A percentile compares a stretch with the other conserved stretches of the same genome.
Conservation (phyloP, 2,329 filamentous ascomycete species). For the Trichoderma sp. region DNA sequence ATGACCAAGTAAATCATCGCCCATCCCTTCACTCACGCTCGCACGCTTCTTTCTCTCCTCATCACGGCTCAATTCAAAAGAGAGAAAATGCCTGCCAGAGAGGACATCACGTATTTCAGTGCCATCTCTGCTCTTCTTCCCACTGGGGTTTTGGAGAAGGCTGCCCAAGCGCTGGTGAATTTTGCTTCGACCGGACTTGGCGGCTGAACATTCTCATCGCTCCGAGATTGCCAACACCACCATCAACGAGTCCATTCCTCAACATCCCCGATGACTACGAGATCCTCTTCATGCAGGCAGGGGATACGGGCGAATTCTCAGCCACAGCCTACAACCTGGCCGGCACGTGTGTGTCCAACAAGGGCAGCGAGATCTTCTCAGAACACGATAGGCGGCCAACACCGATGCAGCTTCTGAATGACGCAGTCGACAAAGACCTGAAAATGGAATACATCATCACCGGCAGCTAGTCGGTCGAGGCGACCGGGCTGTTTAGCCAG, state of each 20-base stretch:
- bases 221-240: constrained; percentile 75
- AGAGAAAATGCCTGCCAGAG: constrained; percentile 62
- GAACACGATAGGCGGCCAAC: not conserved
- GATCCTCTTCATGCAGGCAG: constrained; percentile 81
- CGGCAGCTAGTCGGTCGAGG: constrained; percentile 84
- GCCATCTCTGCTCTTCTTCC: constrained; percentile 87
- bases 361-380: not conserved
- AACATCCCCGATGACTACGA: constrained; percentile 86
- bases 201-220: constrained; percentile 83
- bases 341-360: not conserved
- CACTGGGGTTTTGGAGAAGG: constrained; percentile 73
- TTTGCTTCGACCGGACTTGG: constrained; percentile 75
- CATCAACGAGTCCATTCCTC: constrained; percentile 75
- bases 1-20: not conserved
- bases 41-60: not conserved
- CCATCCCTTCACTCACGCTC: not conserved
- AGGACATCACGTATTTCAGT: constrained; percentile 81
- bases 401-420: constrained; percentile 49
- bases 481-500: constrained; percentile 53
- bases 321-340: not conserved
- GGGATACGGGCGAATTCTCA: constrained; percentile 77
- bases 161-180: constrained; percentile 74
- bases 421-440: constrained; percentile 65
- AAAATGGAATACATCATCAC: constrained; percentile 76
- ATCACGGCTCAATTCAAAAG: not conserved